A percentile compares a stretch with the other conserved stretches of the same genome.
Conservation (phyloP, 1,284 basidiomycete genomes). For the Cutaneotrichosporon cyanovorans region DNA sequence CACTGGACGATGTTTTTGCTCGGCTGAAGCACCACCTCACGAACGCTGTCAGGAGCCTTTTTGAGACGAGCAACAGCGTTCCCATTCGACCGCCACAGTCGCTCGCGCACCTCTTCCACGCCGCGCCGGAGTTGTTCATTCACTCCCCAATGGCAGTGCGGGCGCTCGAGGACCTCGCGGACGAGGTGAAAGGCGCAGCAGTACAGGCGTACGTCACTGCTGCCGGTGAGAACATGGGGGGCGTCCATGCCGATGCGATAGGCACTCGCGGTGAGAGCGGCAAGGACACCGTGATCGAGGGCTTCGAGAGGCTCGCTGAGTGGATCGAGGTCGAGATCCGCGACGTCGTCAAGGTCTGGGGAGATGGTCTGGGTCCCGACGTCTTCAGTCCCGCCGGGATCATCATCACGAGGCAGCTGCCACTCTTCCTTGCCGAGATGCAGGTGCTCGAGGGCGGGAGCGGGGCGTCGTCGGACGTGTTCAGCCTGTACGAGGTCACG, state of each 20-base stretch:
- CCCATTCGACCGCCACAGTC: constrained; percentile 30
- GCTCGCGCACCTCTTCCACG: constrained; percentile 25
- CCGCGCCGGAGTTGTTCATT: constrained; percentile 21
- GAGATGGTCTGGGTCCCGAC: constrained; percentile 18
- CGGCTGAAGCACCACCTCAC: constrained; percentile 20
- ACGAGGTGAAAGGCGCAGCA: constrained; percentile 36
- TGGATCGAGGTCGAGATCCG: constrained; percentile 41
- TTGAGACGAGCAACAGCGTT: constrained; percentile 24
- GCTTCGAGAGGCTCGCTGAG: constrained; percentile 37
- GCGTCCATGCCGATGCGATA: constrained; percentile 12
- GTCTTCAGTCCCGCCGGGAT: constrained; percentile 35
- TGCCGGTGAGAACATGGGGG: constrained; percentile 26
- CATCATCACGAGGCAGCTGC: constrained; percentile 41
- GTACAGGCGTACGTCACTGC: constrained; percentile 40
- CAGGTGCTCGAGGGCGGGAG: constrained; percentile 36
- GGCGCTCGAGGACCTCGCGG: constrained; percentile 22
- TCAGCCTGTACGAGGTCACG: constrained; percentile 39
- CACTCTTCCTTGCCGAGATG: constrained; percentile 43
- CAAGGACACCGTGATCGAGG: constrained; percentile 28
- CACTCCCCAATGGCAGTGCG: constrained; percentile 11
- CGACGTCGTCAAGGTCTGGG: constrained; percentile 33
- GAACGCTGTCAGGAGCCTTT: constrained; percentile 23
- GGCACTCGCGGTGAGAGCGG: constrained; percentile 19
- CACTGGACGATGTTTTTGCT: constrained; percentile 21
- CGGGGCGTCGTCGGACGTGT: constrained; percentile 34